Percentiles rank a stretch among this genome's conserved stretches.
phyloP scores from a whole-genome alignment of 2,329 filamentous ascomycete species.

The Colletotrichum tropicicola region DNA sequence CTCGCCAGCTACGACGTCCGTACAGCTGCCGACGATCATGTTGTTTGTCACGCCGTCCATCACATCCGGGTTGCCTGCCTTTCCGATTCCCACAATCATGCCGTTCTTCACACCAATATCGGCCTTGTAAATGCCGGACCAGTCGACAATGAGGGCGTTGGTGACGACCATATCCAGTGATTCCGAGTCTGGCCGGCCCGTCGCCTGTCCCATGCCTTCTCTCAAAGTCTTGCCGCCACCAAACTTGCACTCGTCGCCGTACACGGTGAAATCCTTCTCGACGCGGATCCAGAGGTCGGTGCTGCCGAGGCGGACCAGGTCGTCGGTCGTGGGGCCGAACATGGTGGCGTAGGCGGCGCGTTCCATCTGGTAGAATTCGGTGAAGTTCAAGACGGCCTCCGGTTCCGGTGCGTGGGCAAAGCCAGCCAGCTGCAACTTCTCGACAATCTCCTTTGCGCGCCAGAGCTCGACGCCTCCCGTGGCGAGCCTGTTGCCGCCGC shows the following conservation, averaged over 20 bases:
- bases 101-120: constrained; percentile 95
- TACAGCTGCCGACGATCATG: constrained; percentile 87
- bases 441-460: constrained; percentile 72
- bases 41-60: constrained; percentile 86
- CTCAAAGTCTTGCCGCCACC: constrained; percentile 93
- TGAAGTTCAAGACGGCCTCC: constrained; percentile 56
- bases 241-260: constrained; percentile 95
- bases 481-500: constrained; percentile 84
- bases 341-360: constrained; percentile 83
- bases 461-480: constrained; percentile 74
- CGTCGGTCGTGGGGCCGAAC: constrained; percentile 93
- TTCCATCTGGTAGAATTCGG: constrained; percentile 76
- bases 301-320: constrained; percentile 80
- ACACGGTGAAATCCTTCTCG: constrained; percentile 83
- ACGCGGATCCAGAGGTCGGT: constrained; percentile 93
- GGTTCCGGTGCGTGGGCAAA: constrained; percentile 83
- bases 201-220: constrained; percentile 95
- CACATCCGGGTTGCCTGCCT: constrained; percentile 95
- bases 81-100: constrained; percentile 87
- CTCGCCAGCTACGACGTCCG: constrained; percentile 92
- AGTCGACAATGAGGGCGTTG: constrained; percentile 91
- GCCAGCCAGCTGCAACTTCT: constrained; percentile 73
- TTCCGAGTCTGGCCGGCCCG: constrained; percentile 75
- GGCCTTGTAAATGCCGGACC: constrained; percentile 93
- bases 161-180: constrained; percentile 86